These are phyloP conservation scores for Penicillium paxilli DNA, from an alignment of 495 filamentous ascomycete species.

Conservation along the genomic window DNA sequence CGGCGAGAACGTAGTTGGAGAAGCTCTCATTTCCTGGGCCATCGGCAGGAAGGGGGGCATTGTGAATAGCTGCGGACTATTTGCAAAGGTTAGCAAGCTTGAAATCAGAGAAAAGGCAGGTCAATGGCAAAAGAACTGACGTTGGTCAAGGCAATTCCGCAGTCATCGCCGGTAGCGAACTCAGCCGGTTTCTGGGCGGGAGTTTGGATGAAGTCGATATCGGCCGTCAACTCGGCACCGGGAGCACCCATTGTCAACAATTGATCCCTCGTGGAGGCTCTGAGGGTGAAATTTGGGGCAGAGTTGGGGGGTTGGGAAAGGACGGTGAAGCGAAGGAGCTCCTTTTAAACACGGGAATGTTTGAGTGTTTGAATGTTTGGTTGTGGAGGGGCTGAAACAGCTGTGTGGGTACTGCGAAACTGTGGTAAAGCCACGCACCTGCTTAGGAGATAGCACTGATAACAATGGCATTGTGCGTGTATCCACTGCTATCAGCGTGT, in stretches of 20 bases:
- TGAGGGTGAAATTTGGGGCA: neutral
- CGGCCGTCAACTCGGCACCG: conserved; percentile 20
- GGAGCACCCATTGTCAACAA: conserved; percentile 1
- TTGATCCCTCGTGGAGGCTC: conserved; percentile 1
- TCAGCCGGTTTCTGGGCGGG: conserved; percentile 60
- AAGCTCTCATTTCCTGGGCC: conserved; percentile 68
- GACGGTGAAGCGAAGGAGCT: conserved; percentile 7
- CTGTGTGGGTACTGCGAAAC: too few relatives aligned
- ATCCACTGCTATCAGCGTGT: too few relatives aligned
- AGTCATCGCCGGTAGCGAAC: conserved; percentile 61
- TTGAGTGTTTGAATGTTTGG: too few relatives aligned
- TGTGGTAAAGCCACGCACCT: too few relatives aligned
- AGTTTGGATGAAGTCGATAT: conserved; percentile 79
- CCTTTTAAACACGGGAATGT: conserved; percentile 5
- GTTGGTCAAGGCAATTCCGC: conserved; percentile 71
- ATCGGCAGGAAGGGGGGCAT: conserved; percentile 80
- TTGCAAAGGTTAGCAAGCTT: conserved; percentile 22
- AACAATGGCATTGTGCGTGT: too few relatives aligned
- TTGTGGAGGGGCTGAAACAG: neutral
- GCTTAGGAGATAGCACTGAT: too few relatives aligned
- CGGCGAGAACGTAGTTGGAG: conserved; percentile 62
- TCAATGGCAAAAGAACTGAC: conserved; percentile 45
- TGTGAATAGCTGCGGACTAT: conserved; percentile 76
- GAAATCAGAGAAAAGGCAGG: conserved; percentile 6
- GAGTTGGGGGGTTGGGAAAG: neutral